Conservation (phyloP, 148 eudicot species). For the Drosera capensis region DNA sequence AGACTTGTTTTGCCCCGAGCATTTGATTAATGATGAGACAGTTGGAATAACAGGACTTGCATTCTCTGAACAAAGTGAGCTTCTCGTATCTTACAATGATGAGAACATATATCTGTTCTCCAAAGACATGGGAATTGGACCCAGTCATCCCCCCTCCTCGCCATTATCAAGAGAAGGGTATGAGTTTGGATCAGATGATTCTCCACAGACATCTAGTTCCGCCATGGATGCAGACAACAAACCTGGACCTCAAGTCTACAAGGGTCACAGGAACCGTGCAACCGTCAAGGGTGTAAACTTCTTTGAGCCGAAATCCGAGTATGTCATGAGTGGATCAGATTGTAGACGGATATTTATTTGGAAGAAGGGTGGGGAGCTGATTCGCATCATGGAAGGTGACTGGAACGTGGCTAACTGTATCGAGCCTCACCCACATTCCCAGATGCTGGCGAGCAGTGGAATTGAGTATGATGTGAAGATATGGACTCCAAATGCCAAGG, state of each 20-base stretch:
- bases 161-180: too few relatives aligned
- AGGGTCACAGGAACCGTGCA: conserved; percentile 59
- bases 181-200: too few relatives aligned
- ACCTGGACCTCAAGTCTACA: conserved; percentile 35
- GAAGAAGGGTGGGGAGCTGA: conserved; percentile 50
- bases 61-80: conserved; percentile 52
- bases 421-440: conserved; percentile 58
- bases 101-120: conserved; percentile 69
- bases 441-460: conserved; percentile 59
- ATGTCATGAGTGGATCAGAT: conserved; percentile 70
- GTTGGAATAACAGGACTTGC: conserved; percentile 57
- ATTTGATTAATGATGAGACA: conserved; percentile 27
- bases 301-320: conserved; percentile 59
- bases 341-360: conserved; percentile 79
- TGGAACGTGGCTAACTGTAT: conserved; percentile 50
- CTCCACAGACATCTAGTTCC: too few relatives aligned
- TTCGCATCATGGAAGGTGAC: conserved; percentile 73
- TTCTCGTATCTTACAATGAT: conserved; percentile 64
- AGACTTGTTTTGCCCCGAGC: conserved; percentile 50
- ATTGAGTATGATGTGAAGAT: conserved; percentile 50
- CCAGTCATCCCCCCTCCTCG: too few relatives aligned
- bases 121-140: conserved; percentile 57
- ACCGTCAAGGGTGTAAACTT: conserved; percentile 81
- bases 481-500: conserved; percentile 54
- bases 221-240: conserved; percentile 18